Base-by-base conservation (phyloP, 192 early-diverging fungal genomes). In the Linderina pennispora region DNA sequence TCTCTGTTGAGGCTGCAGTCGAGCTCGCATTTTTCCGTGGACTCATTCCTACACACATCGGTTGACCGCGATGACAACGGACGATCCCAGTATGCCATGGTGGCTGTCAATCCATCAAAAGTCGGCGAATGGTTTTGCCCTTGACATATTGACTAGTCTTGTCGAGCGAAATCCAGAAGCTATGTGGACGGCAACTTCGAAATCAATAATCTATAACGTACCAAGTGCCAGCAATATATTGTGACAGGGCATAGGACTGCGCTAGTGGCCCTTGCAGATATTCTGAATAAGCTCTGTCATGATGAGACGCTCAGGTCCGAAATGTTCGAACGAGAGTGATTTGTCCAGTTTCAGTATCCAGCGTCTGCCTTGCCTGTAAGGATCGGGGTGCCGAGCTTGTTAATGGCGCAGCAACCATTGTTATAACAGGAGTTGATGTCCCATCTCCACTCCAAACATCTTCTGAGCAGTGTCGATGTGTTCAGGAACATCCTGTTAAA, bases 161-260 rank as follows among this genome's bases (percentile, higher is more conserved):
- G n/a, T n/a, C n/a, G 41, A 85, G 87, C 14, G 88, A 94, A 58
- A 83, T 82, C 56, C 87, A 94, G 69, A 79, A 84, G 67, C 56
- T 74, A 81, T 44, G 82, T 35, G 89, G 87, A 70, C 72, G 75
- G 38, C 80, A 83, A 23, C 67, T 72, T 33, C 79, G 77, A 40
- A 66, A 91, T n/a, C 60, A 88, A 45, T 88, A 92, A 50, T 91
- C 91, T 67, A 88, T 92, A 49, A 92, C 91, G 72, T 90, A 77
- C 78, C 91, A 92, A 75, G 88, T 92, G 88, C 75, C 80, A 84
- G 77, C 90, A 92, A 67, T 92, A 92, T 52, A 87, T 92, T 23
- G 80, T 86, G 43, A 85, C 90, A 40, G 90, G 90, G 67, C 77
- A 83, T 42, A 67, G 90, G 45, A 64, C 77, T 46, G 82, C 82